Conservation (phyloP, 2,329 filamentous ascomycete genomes). For the Chlorencoelia australis region DNA sequence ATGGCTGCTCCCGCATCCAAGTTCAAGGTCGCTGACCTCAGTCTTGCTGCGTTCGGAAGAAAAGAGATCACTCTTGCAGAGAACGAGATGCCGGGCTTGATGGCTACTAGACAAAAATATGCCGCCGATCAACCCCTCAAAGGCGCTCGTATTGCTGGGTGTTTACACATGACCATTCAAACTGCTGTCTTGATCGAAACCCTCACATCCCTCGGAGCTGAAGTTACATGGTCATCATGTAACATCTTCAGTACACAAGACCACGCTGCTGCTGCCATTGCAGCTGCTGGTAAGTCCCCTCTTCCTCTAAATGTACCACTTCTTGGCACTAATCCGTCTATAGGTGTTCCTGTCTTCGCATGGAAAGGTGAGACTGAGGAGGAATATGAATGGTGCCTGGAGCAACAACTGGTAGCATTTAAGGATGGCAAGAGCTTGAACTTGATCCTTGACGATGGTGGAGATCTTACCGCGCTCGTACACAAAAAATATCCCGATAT, state of each 20-base stretch:
- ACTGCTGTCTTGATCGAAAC: constrained; percentile 99
- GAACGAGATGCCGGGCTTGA: constrained; percentile 94
- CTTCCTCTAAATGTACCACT: constrained; percentile 63
- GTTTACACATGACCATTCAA: constrained; percentile 75
- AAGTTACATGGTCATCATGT: constrained; percentile 98
- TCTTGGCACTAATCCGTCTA: constrained; percentile 27
- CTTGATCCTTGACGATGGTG: constrained; percentile 97
- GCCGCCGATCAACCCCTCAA: constrained; percentile 84
- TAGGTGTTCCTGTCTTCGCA: constrained; percentile 74
- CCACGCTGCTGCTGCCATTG: constrained; percentile 95
- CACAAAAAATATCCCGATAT: constrained; percentile 98
- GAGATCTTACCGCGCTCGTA: constrained; percentile 91
- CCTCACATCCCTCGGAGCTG: constrained; percentile 83
- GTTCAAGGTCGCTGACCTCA: constrained; percentile 76
- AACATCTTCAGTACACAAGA: constrained; percentile 99
- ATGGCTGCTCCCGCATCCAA: constrained; percentile 28
- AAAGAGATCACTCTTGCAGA: constrained; percentile 98
- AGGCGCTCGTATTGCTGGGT: constrained; percentile 93
- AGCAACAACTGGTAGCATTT: constrained; percentile 96
- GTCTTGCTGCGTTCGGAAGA: constrained; percentile 94
- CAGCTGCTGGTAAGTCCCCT: constrained; percentile 41
- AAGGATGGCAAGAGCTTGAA: constrained; percentile 95
- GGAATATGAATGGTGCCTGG: constrained; percentile 99
- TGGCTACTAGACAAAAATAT: constrained; percentile 90
- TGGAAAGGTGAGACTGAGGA: constrained; percentile 89